phyloP scores from a whole-genome alignment of 352 stramenopile species.

The Globisporangium alternatum region DNA sequence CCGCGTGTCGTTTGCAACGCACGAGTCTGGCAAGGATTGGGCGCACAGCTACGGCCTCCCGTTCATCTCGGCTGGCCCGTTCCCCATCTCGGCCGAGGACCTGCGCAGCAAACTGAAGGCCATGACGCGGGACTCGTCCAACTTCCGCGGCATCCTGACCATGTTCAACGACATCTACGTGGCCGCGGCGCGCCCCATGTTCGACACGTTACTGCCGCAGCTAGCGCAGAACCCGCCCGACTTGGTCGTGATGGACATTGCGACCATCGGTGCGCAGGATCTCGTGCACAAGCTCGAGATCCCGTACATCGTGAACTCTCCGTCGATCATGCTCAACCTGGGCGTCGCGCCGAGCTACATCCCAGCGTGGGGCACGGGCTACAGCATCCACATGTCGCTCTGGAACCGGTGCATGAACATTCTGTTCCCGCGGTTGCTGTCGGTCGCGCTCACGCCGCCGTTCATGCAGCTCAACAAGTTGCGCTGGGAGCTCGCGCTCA shows the following conservation, averaged over 20 bases:
- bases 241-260: conserved; percentile 80
- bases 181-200: conserved; percentile 73
- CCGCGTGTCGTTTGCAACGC: conserved; percentile 76
- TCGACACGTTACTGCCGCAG: conserved; percentile 59
- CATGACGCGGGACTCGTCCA: conserved; percentile 81
- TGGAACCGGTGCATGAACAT: conserved; percentile 90
- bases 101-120: conserved; percentile 64
- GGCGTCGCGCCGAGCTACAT: conserved; percentile 71
- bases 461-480: conserved; percentile 90
- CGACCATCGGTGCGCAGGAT: conserved; percentile 74
- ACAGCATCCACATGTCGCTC: conserved; percentile 78
- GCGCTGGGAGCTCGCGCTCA: conserved; percentile 68
- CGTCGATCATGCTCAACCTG: conserved; percentile 83
- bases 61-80: conserved; percentile 71
- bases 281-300: conserved; percentile 75
- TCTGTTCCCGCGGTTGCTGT: conserved; percentile 82
- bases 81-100: conserved; percentile 74
- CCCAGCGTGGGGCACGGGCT: conserved; percentile 82
- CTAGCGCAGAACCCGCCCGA: conserved; percentile 41
- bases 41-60: conserved; percentile 43
- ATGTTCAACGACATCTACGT: conserved; percentile 90
- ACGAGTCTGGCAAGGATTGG: conserved; percentile 80
- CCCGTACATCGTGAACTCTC: conserved; percentile 82
- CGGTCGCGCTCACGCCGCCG: conserved; percentile 81
- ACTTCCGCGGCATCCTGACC: conserved; percentile 82